Base-by-base conservation (phyloP, 148 eudicot species). In the Persicaria maculosa region DNA sequence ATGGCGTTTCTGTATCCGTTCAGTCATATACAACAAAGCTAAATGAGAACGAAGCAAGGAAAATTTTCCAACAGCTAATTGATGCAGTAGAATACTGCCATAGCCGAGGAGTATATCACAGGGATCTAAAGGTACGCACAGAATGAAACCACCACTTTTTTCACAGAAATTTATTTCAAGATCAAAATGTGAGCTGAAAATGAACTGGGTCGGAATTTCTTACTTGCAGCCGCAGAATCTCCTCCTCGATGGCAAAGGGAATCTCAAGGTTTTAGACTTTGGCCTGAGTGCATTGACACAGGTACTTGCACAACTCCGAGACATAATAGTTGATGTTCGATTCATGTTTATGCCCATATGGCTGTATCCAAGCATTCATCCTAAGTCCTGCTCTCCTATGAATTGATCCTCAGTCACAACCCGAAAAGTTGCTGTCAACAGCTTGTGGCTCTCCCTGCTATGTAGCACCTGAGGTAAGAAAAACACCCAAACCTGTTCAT, bases 251-350 rank as follows among this genome's bases (percentile, higher is more conserved):
- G 72, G 75, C 78, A 77, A 79, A 79, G 91, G 87, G 70, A 81
- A 86, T 72, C 80, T 88, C 10, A 88, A 88, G 81, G 81, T 88
- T 17, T 88, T 89, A 3, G 91, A 88, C 68, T 88, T 88, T 59
- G 91, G 91, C 68, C 89, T 88, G 72, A 86, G 89, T 47, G 79
- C 84, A 4, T 62, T 84, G 69, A 72, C 58, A 25, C 83, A 86
- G 91, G 89, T 86, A 84, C 16, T 48, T 50, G n/a, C 57, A 22
- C 11, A 44, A 22, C 8, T 10, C 7, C 2, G n/a, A 17, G n/a
- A 25, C 50, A 25, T 68, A 7, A 20, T 36, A 44, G 14, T 5
- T 68, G 48, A 44, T 9, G 4, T 17, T 44, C 16, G 25, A 7
- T 45, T 40, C 40, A 2, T 67, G 9, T 25, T 54, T 4, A 20